Base-by-base conservation (phyloP, 345 rosid genomes). In the Gossypium raimondii region DNA sequence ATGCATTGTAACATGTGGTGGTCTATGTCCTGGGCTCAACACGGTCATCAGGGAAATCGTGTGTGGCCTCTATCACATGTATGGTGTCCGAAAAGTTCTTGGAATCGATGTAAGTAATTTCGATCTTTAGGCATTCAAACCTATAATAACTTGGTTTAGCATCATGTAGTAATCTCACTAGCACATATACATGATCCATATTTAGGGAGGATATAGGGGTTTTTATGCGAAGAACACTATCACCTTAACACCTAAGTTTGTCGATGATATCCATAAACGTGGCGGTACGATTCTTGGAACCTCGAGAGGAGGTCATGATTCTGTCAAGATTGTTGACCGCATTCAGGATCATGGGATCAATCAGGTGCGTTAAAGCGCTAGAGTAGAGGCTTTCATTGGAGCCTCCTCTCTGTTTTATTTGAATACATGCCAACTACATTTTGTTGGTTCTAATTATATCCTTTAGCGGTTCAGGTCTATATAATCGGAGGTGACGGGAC, bases 1-100 rank as follows among this genome's bases (percentile, higher is more conserved):
- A 16, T 92, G 95, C 78, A 92, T 91, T 48, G 97, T 92, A 73
- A 92, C 98, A 11, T 94, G 97, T 59, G 98, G 98, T 29, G 98
- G 97, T 75, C 87, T 94, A 44, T 92, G 98, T 75, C 98, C 97
- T 2, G 97, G 97, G 65, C 91, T 94, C 60, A 94, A 94, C 86
- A 94, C 98, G 3, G 97, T 92, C n/a, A 90, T 94, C 75, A 88
- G 98, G 84, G 98, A 94, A 81, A 87, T 94, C 8, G 98, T 92
- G 0, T 87, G 90, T 27, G 93, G 92, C 75, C 84, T 94, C 60
- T 77, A 88, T 81, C 58, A 86, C 27, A 89, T 90, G 97, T 94
- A 94, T 51, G 97, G 97, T 64, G 98, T 91, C 79, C 86, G 51
- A 71, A 87, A 74, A 76, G 86, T 94, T 24, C 82, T 87, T 14